Base-by-base conservation (phyloP, 805 yeast genomes). In the Zygoascus flipseniorum region DNA sequence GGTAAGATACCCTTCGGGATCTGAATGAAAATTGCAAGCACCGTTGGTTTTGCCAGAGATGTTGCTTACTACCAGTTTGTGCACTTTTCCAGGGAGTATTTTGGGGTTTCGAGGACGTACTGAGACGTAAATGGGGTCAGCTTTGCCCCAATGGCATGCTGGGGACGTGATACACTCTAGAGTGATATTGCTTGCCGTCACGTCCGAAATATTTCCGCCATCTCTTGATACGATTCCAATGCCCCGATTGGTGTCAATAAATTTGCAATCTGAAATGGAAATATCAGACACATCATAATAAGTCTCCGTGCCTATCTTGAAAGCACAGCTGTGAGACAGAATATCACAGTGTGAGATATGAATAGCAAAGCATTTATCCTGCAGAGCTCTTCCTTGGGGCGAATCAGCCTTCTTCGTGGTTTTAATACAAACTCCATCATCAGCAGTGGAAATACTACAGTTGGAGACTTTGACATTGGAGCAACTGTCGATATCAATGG, bases 281-380 rank as follows among this genome's bases (percentile, higher is more conserved):
- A 43, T 13, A 43, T 50, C 47, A 11, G n/a, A 18, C 6, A 50
- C 28, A 43, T 50, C 53, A 31, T 35, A 26, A 20, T 19, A 44
- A 5, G 53, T 50, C 41, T 50, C 53, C 11, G 53, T 50, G n/a
- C 53, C 53, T 13, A 50, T 50, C 31, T 50, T 50, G 42, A 50
- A 43, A 10, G 53, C 53, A 19, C 41, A 19, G 19, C 49, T 32
- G 13, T 45, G 31, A 14, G 53, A 50, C 31, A 31, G 31, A 9
- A 50, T 13, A 44, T 16, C 13, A 20, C 53, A 50, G 18, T 50
- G 47, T 18, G 47, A 10, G 8, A 50, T 41, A 14, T 23, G 16
- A 16, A 50, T 43, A 16, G 44, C 23, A 18, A 4, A 19, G 31
- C 47, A 44, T 23, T 44, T 44, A 5, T 26, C 31, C 26, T 28